phyloP scores from a whole-genome alignment of 352 stramenopile genomes.

The Globisporangium takayamanum region DNA sequence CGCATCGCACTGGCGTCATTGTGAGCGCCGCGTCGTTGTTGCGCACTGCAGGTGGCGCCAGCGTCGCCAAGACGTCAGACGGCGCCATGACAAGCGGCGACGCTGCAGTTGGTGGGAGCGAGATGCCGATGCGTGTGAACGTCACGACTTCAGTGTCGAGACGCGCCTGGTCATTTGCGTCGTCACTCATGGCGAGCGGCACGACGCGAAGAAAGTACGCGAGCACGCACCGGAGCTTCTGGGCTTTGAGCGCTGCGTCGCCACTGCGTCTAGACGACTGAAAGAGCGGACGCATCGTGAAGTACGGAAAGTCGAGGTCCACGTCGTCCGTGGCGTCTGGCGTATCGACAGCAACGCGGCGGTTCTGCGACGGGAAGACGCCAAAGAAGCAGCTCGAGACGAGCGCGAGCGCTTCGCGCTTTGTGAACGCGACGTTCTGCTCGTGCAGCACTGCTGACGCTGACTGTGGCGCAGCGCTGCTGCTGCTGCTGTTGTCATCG shows the following conservation, averaged over 20 bases:
- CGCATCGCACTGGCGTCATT: slow-evolving; percentile 22
- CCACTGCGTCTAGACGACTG: slow-evolving; percentile 15
- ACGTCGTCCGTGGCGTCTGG: background rate
- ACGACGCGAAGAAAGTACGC: slow-evolving; percentile 63
- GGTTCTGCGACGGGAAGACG: slow-evolving; percentile 48
- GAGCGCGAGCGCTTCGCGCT: slow-evolving; percentile 37
- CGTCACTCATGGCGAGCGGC: slow-evolving; percentile 17
- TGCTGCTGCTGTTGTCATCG: background rate
- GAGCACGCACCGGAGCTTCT: slow-evolving; percentile 68
- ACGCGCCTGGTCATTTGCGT: background rate
- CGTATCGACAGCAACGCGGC: background rate
- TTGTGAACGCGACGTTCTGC: slow-evolving; percentile 29
- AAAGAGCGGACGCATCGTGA: slow-evolving; percentile 41
- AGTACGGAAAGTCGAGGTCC: slow-evolving; percentile 45
- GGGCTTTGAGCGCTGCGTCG: slow-evolving; percentile 33
- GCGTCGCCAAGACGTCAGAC: slow-evolving; percentile 16
- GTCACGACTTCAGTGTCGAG: slow-evolving; percentile 39
- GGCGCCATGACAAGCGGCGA: slow-evolving; percentile 9
- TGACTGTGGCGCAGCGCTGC: slow-evolving; percentile 1
- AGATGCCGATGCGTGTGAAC: slow-evolving; percentile 43
- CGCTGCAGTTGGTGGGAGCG: slow-evolving; percentile 8
- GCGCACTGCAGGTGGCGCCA: background rate
- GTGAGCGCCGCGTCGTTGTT: background rate
- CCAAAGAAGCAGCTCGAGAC: slow-evolving; percentile 57
- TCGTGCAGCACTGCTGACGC: slow-evolving; percentile 12